Conservation (phyloP, 805 yeast species). For the Metschnikowia rubicola region DNA sequence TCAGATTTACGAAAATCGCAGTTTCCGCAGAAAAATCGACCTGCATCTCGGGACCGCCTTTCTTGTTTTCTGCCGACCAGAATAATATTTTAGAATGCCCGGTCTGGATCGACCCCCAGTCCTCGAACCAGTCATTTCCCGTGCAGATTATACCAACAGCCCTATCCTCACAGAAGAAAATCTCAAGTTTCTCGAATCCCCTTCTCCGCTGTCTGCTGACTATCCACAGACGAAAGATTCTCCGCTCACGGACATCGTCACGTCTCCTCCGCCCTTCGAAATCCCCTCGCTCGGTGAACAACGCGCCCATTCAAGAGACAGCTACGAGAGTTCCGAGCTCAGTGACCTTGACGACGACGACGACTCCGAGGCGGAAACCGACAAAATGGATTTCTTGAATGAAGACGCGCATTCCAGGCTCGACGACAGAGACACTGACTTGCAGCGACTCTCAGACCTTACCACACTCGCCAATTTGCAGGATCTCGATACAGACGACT, state of each 20-base stretch:
- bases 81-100: constrained; percentile 5
- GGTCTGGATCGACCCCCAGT: constrained; percentile 5
- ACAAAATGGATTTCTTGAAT: constrained; percentile 63
- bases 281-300: constrained; percentile 15
- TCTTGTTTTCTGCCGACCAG: neutral
- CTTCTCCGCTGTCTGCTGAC: constrained; percentile 7
- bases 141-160: neutral
- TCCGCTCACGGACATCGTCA: constrained; percentile 40
- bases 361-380: constrained; percentile 88
- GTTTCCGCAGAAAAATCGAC: neutral
- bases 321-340: constrained; percentile 40
- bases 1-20: neutral
- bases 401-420: constrained; percentile 22
- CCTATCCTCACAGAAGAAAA: constrained; percentile 6
- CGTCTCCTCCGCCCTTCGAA: constrained; percentile 40
- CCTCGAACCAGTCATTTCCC: constrained; percentile 1
- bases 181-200: constrained; percentile 4
- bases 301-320: constrained; percentile 18
- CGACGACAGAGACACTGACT: constrained; percentile 31
- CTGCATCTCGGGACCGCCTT: neutral
- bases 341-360: constrained; percentile 52
- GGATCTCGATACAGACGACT: constrained; percentile 36
- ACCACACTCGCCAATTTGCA: constrained; percentile 40
- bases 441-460: constrained; percentile 38
- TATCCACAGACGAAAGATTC: constrained; percentile 29